Base-by-base conservation (phyloP, 176 grass and related monocot species). In the Hordeum vulgare region DNA sequence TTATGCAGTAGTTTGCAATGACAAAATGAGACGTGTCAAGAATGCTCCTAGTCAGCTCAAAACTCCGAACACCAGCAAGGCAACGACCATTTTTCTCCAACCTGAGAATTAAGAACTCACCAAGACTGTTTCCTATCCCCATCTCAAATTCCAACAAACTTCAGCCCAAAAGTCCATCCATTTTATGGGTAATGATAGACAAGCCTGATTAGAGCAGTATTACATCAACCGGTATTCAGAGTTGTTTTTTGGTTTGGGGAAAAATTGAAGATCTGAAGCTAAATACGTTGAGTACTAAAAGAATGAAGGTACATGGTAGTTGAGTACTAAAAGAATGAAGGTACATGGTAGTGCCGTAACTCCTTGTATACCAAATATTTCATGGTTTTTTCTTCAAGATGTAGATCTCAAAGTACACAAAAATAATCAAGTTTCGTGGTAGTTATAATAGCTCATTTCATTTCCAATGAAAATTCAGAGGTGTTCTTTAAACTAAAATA, bases 21-120 rank as follows among this genome's bases (percentile, higher is more conserved):
- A 71, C 70, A 76, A 24, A 37, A 74, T 71, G 58, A 23, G 14
- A 78, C 66, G 67, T 58, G 54, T 23, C 54, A 77, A 90, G 37
- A 80, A 81, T 85, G 54, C 45, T 78, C 6, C 3, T 42, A 42
- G 9, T 42, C 10, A 42, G 40, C 40, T 42, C 40, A 42, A 42
- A 42, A 42, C 40, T 42, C 40, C 40, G 9, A 42, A 42, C 10
- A 42, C 40, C 40, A 42, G 40, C 29, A 3, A 31, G 29, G 29
- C 29, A 31, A 3, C 10, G 10, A 1, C 3, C 3, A 42, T 42
- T 42, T n/a, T 42, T 42, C 40, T 42, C 3, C 40, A 42, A 42
- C 40, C 2, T 42, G 40, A 1, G 10, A 24, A 37, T 39, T 10
- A 37, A 61, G 59, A 24, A 61, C 59, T 27, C 59, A 61, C 10